Evolutionary conservation across 164 flowering plant genomes (phyloP).

Genomic region (Vitis amurensis): DNA sequence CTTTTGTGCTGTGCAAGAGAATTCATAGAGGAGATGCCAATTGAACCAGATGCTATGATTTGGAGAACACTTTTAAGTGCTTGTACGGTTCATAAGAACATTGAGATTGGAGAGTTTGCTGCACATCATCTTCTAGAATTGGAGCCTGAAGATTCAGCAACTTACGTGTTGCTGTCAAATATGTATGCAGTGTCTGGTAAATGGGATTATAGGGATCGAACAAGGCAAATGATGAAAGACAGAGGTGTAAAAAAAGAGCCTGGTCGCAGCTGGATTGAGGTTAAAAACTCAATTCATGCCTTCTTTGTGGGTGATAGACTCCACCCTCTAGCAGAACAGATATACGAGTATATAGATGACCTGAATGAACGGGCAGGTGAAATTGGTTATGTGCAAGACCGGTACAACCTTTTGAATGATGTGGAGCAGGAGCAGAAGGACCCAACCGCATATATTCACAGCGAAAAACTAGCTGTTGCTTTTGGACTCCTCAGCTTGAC

Average conservation of each 20-base stretch:
- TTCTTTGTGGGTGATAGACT: constrained; percentile 36
- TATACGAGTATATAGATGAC: constrained; percentile 23
- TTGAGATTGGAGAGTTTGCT: constrained; percentile 38
- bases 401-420: constrained; percentile 26
- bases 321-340: constrained; percentile 28
- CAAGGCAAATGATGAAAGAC: constrained; percentile 42
- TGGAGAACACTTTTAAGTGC: constrained; percentile 51
- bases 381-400: constrained; percentile 34
- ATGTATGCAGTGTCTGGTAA: constrained; percentile 36
- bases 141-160: constrained; percentile 47
- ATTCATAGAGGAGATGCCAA: constrained; percentile 39
- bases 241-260: constrained; percentile 47
- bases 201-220: constrained; percentile 30
- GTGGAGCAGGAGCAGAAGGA: constrained; percentile 32
- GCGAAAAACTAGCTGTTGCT: constrained; percentile 40
- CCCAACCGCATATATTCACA: constrained; percentile 26
- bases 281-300: constrained; percentile 31
- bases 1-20: constrained; percentile 27
- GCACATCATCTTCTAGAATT: constrained; percentile 32
- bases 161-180: constrained; percentile 44
- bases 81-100: constrained; percentile 32
- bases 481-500: constrained; percentile 37
- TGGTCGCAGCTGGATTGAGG: constrained; percentile 46
- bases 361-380: constrained; percentile 25
- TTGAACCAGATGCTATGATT: constrained; percentile 38